Conservation (phyloP, 179 eudicot genomes). For the Spinacia oleracea region DNA sequence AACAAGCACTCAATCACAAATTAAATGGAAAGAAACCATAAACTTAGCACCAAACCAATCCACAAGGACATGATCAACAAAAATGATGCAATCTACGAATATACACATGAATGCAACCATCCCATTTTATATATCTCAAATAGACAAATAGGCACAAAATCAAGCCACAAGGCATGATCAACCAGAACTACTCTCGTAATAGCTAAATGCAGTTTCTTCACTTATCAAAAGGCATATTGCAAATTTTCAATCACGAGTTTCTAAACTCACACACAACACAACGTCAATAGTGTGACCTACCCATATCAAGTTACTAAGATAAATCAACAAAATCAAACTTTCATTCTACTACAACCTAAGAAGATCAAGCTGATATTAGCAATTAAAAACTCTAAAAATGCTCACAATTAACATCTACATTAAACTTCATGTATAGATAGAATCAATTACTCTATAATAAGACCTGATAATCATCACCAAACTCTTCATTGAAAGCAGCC, state of each 20-base stretch:
- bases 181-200: neutral
- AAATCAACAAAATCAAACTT: neutral
- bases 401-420: neutral
- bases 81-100: too few species aligned
- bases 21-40: neutral
- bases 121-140: too few species aligned
- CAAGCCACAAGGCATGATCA: neutral
- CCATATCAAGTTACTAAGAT: conserved; percentile 8
- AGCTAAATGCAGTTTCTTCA: neutral
- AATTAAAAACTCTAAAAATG: neutral
- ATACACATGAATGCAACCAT: too few species aligned
- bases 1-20: conserved; percentile 2
- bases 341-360: neutral
- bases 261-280: conserved; percentile 10
- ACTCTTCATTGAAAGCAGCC: conserved; percentile 71
- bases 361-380: neutral
- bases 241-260: neutral
- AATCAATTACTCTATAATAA: neutral
- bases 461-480: conserved; percentile 91
- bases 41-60: neutral
- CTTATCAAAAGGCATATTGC: neutral
- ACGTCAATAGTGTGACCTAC: neutral
- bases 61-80: too few species aligned
- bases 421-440: neutral
- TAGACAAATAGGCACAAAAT: too few species aligned